Base-by-base conservation (phyloP, 495 filamentous ascomycete genomes). In the Penicillium canariense region DNA sequence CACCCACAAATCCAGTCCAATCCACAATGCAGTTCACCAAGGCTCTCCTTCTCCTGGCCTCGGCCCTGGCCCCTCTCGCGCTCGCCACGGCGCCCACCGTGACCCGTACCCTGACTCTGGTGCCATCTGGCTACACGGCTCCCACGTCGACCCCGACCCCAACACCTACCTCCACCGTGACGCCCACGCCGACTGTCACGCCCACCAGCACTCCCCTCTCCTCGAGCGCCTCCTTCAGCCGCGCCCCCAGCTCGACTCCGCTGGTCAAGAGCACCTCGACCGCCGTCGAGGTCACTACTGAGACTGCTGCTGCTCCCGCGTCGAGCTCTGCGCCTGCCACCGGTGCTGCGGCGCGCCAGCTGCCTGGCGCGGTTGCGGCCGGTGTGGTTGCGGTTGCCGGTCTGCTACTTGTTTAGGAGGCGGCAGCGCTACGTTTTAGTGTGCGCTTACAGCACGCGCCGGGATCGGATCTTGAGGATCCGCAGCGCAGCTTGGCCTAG, bases 341-440 rank as follows among this genome's bases (percentile, higher is more conserved):
- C 39, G 61, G 65, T 25, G 64, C 67, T 22, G 54, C 74, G 25
- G 59, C 66, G 4, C 56, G 62, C 49, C 66, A 76, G 56, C 22
- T 69, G 32, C 62, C 68, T 15, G 71, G 69, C 39, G 59, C 61
- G 5, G 53, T 74, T 36, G 59, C 68, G 20, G 77, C 65, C 23
- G 77, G 70, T 65, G 66, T 69, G 6, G 51, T 75, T 48, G 77
- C 72, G 39, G 66, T 72, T 48, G 78, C 75, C 34, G 75, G 74
- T 31, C 48, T 79, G 36, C 50, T 73, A 43, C 55, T 79, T 64
- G 66, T 77, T 26, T 81, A 74, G n/a, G n/a, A 70, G 48, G 17
- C 10, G 10, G 23, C 6, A 17, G 26, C 14, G 11, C 28, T 4
- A 30, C 7, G 9, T 5, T 38, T 32, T 27, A 26, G 17, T 9